These are phyloP conservation scores for Ampelocalamus luodianensis DNA, from an alignment of 176 grass and related monocot genomes.

Conservation along the genomic window DNA sequence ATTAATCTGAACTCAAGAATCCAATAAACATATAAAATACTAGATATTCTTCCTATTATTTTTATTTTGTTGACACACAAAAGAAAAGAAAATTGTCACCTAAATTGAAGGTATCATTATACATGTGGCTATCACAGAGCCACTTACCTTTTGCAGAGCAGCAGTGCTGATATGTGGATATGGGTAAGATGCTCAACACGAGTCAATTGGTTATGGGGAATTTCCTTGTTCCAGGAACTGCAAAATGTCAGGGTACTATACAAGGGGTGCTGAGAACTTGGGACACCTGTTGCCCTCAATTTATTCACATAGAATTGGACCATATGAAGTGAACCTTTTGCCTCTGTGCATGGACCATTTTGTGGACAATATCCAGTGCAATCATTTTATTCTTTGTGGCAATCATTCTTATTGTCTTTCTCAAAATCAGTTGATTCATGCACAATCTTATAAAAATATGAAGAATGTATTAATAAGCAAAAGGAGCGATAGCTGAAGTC, in stretches of 20 bases:
- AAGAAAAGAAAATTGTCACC: background rate
- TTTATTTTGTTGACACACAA: background rate
- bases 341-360: background rate
- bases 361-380: background rate
- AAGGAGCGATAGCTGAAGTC: background rate
- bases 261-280: background rate
- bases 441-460: background rate
- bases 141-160: background rate
- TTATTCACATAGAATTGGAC: background rate
- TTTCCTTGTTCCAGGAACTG: conserved; percentile 8
- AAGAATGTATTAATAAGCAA: background rate
- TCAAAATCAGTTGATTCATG: background rate
- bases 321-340: background rate
- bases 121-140: conserved; percentile 10
- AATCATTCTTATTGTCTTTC: background rate
- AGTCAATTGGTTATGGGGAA: conserved; percentile 8
- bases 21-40: background rate
- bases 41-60: background rate
- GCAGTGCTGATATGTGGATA: conserved; percentile 22
- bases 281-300: background rate
- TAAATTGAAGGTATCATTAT: background rate
- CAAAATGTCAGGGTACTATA: background rate
- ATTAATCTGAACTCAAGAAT: background rate
- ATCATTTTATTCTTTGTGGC: background rate
- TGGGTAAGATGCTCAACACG: background rate